These are phyloP conservation scores for Chenopodium quinoa DNA, from an alignment of 148 eudicot species.

Conservation along the genomic window DNA sequence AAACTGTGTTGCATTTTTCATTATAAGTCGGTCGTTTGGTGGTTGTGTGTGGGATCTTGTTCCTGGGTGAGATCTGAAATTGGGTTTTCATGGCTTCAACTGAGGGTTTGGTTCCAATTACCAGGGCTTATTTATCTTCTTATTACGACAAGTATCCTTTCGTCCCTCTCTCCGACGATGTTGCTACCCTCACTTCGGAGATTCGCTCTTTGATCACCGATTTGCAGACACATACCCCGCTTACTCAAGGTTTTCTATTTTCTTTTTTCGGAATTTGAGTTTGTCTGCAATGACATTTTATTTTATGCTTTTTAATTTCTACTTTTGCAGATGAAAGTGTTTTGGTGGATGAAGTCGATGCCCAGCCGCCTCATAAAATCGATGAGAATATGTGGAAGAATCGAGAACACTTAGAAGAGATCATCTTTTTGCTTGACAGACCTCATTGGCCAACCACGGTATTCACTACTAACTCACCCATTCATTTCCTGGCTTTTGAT, in stretches of 20 bases:
- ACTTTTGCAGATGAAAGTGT: constrained; percentile 49
- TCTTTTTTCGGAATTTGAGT: neutral
- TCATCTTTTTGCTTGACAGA: constrained; percentile 62
- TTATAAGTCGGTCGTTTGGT: too few species aligned
- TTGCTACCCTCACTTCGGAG: constrained; percentile 48
- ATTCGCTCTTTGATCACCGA: constrained; percentile 47
- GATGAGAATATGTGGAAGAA: constrained; percentile 99
- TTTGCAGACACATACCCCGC: constrained; percentile 40
- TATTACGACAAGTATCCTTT: constrained; percentile 83
- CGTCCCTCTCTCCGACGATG: constrained; percentile 57
- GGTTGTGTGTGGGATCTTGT: neutral
- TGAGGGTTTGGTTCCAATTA: constrained; percentile 86
- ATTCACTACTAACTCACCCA: constrained; percentile 1
- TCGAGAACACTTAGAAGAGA: constrained; percentile 87
- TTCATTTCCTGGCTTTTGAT: neutral
- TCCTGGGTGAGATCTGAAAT: neutral
- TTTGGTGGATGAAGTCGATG: constrained; percentile 58
- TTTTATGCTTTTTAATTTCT: neutral
- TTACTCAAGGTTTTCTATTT: constrained; percentile 42
- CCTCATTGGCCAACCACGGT: constrained; percentile 77
- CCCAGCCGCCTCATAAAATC: constrained; percentile 79
- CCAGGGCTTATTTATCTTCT: constrained; percentile 68
- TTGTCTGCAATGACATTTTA: too few species aligned
- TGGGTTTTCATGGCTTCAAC: constrained; percentile 50
- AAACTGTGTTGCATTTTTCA: too few species aligned